These are phyloP conservation scores for Oxyria digyna DNA, from an alignment of 148 eudicot species.

Conservation along the genomic window DNA sequence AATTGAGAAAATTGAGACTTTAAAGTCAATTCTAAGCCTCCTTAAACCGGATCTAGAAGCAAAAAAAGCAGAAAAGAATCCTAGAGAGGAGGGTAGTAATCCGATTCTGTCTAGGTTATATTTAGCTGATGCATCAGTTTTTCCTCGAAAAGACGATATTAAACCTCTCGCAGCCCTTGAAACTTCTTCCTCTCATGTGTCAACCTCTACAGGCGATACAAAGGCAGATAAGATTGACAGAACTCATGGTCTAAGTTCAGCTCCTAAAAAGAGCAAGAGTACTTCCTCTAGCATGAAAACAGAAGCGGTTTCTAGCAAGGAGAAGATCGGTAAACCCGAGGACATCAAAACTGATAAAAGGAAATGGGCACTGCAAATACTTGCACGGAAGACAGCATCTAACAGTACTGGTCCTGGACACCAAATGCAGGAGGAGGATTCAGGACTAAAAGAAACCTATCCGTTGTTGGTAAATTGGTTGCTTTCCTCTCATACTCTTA, in stretches of 20 bases:
- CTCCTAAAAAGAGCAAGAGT: constrained; percentile 21
- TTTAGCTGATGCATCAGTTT: constrained; percentile 83
- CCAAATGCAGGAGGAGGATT: constrained; percentile 44
- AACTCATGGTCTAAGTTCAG: constrained; percentile 14
- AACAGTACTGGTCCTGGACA: constrained; percentile 20
- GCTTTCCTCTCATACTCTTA: constrained; percentile 12
- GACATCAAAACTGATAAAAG: constrained; percentile 48
- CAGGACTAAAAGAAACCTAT: constrained; percentile 54
- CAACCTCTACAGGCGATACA: constrained; percentile 14
- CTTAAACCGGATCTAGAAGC: constrained; percentile 36
- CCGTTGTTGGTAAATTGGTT: constrained; percentile 53
- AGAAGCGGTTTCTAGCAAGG: constrained; percentile 20
- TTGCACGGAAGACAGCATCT: constrained; percentile 69
- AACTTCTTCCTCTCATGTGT: constrained; percentile 18
- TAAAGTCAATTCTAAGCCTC: constrained; percentile 67
- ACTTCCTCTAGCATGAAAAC: constrained; percentile 16
- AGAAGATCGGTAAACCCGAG: constrained; percentile 24
- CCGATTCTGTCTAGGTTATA: constrained; percentile 88
- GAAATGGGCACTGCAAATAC: constrained; percentile 87
- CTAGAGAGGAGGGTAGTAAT: constrained; percentile 25
- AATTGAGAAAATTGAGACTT: constrained; percentile 72
- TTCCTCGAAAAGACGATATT: constrained; percentile 73
- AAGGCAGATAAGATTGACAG: constrained; percentile 9
- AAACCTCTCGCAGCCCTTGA: constrained; percentile 61
- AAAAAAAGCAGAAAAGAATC: constrained; percentile 17